Base-by-base conservation (phyloP, 805 yeast species). In the Yueomyces sinensis region DNA sequence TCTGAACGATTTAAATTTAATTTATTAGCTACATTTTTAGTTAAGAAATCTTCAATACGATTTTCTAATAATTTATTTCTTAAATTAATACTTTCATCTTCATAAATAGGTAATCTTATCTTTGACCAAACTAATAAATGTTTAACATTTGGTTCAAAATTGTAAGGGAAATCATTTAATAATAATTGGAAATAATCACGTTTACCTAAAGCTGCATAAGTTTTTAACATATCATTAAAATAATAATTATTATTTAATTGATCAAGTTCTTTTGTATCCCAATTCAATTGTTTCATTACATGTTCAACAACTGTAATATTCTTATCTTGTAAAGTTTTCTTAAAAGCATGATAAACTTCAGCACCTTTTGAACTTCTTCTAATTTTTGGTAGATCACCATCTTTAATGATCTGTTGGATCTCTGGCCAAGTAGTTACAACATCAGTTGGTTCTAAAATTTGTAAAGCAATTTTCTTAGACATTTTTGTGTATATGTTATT, bases 61-160 rank as follows among this genome's bases (percentile, higher is more conserved):
- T 40, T 43, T 32, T 68, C 66, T 9, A 76, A 70, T 2, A 56
- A 7, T n/a, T 25, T n/a, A n/a, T 25, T 25, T 25, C 15, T 41
- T 9, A 41, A 42, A 16, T 40, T 37, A 36, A n/a, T 25, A 11
- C n/a, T 6, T 25, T 42, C 48, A 16, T 45, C 36, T 6, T 68
- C 66, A 45, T 75, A 82, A 3, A 69, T 56, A 11, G 63, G 66
- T 36, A 81, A 65, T 13, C 62, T 62, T 15, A 68, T 55, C 46
- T 78, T 78, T 2, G 77, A 64, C 89, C 91, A 81, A 1, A 76
- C 64, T 30, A 82, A 68, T 13, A 79, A 48, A 52, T 80, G 89
- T 4, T 56, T 52, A 4, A 77, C 64, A 30, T 62, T 62, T 0
- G 49, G 41, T 27, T 65, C 73, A 40, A 77, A 69, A 44, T 68